Percentiles rank a stretch among this genome's conserved stretches.
Evolutionary conservation across 495 filamentous ascomycete species (phyloP).

Genomic region (Annulohypoxylon maeteangense): DNA sequence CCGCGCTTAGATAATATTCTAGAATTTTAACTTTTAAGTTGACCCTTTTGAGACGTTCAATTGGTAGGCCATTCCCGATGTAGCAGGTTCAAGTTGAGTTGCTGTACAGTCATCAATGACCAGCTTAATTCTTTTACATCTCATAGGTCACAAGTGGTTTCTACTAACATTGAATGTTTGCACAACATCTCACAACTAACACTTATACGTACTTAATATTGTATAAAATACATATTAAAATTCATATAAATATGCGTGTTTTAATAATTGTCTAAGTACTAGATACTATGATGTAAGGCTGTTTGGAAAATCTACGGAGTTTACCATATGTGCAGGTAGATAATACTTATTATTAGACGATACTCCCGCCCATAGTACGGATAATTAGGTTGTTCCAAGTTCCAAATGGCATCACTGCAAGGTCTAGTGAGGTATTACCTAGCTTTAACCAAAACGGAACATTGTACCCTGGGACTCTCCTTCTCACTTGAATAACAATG

Average conservation of each 20-base stretch:
- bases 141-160: background rate
- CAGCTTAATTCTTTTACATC: background rate
- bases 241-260: background rate
- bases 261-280: background rate
- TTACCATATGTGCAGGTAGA: background rate
- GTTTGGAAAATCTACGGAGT: background rate
- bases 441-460: conserved; percentile 14
- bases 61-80: conserved; percentile 10
- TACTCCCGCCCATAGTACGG: background rate
- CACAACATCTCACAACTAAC: background rate
- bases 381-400: conserved; percentile 14
- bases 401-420: conserved; percentile 24
- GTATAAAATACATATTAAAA: background rate
- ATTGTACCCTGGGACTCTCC: background rate
- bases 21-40: conserved; percentile 12
- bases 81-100: background rate
- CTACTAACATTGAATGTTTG: background rate
- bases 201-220: background rate
- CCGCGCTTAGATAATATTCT: conserved; percentile 37
- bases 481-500: background rate
- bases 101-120: background rate
- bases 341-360: background rate
- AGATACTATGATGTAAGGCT: background rate
- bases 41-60: background rate
- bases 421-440: conserved; percentile 19